A percentile compares a stretch with the other conserved stretches of the same genome.
Evolutionary conservation across 2,329 filamentous ascomycete genomes (phyloP).

Genomic region (Cytospora mali): DNA sequence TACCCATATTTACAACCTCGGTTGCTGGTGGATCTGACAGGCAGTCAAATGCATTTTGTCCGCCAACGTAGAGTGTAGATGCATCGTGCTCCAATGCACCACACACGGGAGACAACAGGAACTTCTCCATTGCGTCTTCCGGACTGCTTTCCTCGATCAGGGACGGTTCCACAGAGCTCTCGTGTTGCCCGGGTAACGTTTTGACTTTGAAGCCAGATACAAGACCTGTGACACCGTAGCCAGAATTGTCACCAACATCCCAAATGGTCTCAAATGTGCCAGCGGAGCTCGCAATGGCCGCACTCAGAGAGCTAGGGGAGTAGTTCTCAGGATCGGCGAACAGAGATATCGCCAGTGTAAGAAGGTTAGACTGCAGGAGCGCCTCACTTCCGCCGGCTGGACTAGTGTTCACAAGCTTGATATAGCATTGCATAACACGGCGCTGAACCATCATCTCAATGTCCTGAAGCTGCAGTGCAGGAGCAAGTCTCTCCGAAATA

Average conservation of each 20-base stretch:
- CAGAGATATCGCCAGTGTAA: slow-evolving; percentile 85
- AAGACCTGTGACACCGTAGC: slow-evolving; percentile 88
- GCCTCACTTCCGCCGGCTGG: slow-evolving; percentile 83
- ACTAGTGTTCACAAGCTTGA: slow-evolving; percentile 85
- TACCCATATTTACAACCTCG: slow-evolving; percentile 91
- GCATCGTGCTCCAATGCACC: slow-evolving; percentile 89
- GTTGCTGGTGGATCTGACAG: slow-evolving; percentile 82
- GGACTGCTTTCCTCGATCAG: slow-evolving; percentile 58
- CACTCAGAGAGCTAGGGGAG: slow-evolving; percentile 79
- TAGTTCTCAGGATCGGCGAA: slow-evolving; percentile 95
- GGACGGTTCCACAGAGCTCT: slow-evolving; percentile 47
- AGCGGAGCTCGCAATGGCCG: slow-evolving; percentile 87
- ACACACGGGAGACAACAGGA: slow-evolving; percentile 72
- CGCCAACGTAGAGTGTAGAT: slow-evolving; percentile 71
- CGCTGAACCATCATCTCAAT: slow-evolving; percentile 91
- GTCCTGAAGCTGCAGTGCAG: slow-evolving; percentile 85
- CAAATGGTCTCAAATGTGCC: slow-evolving; percentile 91
- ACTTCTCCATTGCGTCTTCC: slow-evolving; percentile 65
- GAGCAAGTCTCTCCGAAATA: slow-evolving; percentile 77
- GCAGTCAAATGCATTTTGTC: slow-evolving; percentile 46
- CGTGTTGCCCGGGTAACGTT: slow-evolving; percentile 70
- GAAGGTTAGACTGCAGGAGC: slow-evolving; percentile 84
- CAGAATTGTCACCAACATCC: slow-evolving; percentile 93
- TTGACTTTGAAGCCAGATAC: slow-evolving; percentile 76
- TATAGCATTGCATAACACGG: slow-evolving; percentile 92